phyloP scores from a whole-genome alignment of 2,329 filamentous ascomycete genomes.

The Dryadomyces quercivorus region DNA sequence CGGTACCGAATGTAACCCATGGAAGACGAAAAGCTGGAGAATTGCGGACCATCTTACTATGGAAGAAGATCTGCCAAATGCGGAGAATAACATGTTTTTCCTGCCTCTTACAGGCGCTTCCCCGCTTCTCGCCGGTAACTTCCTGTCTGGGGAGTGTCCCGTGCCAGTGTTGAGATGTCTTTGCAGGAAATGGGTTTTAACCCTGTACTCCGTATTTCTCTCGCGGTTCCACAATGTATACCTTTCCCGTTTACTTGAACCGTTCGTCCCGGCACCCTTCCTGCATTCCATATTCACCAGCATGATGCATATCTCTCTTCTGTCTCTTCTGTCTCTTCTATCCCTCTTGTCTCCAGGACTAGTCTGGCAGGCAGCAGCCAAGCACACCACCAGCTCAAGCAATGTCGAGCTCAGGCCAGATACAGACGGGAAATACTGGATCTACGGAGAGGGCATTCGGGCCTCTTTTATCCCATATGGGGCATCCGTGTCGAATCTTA shows the following conservation, averaged over 20 bases:
- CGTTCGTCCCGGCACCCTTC: not conserved
- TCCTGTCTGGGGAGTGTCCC: not conserved
- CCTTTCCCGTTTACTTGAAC: too few species aligned
- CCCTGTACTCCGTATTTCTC: too few species aligned
- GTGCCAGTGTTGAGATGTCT: not conserved
- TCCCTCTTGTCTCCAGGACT: not conserved
- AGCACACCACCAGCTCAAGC: not conserved
- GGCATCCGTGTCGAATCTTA: conserved; percentile 58
- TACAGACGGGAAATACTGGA: conserved; percentile 57
- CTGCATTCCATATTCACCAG: not conserved
- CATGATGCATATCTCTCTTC: not conserved
- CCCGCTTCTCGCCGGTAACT: not conserved
- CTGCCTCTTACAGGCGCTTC: not conserved
- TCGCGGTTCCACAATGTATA: too few species aligned
- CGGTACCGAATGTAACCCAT: too few species aligned
- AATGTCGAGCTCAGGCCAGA: conserved; percentile 28
- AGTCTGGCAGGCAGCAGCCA: not conserved
- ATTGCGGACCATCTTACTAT: too few species aligned
- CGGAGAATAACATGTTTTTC: too few species aligned
- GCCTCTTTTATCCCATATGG: conserved; percentile 64
- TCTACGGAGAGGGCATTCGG: conserved; percentile 52
- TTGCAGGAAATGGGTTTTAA: not conserved
- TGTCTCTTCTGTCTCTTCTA: not conserved
- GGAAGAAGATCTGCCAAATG: not conserved
- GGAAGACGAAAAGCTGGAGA: too few species aligned